Conservation (phyloP, 225 moss, liverwort and hornwort species). For the Sphagnum contortum region DNA sequence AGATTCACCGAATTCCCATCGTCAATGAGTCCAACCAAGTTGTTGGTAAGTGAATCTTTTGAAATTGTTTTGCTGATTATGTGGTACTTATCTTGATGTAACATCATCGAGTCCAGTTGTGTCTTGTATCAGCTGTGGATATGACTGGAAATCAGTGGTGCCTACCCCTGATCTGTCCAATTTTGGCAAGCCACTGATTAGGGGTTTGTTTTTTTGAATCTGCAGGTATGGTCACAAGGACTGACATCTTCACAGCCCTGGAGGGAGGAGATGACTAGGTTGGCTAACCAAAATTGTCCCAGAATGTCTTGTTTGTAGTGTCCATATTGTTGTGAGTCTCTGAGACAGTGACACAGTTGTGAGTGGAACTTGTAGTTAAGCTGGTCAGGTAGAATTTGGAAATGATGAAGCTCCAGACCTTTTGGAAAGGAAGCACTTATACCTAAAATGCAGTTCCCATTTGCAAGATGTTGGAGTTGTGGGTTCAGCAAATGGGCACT, state of each 20-base stretch:
- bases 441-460: too few species aligned
- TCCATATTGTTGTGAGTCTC: background rate
- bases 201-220: background rate
- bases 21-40: slow-evolving; percentile 76
- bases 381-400: too few species aligned
- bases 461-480: too few species aligned
- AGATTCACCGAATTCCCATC: slow-evolving; percentile 94
- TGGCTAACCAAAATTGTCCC: slow-evolving; percentile 5
- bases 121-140: too few species aligned
- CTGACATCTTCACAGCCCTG: slow-evolving; percentile 87
- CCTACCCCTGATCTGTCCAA: too few species aligned
- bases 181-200: too few species aligned
- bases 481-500: too few species aligned
- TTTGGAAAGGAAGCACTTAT: too few species aligned
- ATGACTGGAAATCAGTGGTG: too few species aligned
- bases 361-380: too few species aligned
- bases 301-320: slow-evolving; percentile 2
- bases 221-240: slow-evolving; percentile 97
- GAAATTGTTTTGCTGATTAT: background rate
- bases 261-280: slow-evolving; percentile 33
- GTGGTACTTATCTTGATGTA: background rate
- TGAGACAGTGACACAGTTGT: too few species aligned
- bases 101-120: background rate
- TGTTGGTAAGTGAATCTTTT: slow-evolving; percentile 49
- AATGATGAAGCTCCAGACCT: too few species aligned